Evolutionary conservation across 495 filamentous ascomycete genomes (phyloP).

Genomic region (Neurospora sublineolata): DNA sequence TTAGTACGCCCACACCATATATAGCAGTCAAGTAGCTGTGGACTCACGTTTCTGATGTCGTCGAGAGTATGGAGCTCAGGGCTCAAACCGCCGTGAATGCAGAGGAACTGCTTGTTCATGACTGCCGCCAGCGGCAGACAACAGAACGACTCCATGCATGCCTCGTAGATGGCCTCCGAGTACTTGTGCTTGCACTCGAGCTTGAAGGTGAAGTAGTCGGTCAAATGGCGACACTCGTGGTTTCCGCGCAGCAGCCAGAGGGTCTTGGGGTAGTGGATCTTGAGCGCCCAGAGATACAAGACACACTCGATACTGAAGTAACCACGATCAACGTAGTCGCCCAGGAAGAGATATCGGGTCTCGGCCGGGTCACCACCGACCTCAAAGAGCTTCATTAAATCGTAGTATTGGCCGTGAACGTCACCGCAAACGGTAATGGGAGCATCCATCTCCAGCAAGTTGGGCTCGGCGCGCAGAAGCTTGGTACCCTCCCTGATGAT

Average conservation of each 20-base stretch:
- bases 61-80: constrained; percentile 93
- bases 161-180: constrained; percentile 90
- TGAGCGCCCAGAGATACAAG: constrained; percentile 91
- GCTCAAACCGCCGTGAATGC: constrained; percentile 92
- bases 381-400: constrained; percentile 98
- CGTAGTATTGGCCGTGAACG: constrained; percentile 97
- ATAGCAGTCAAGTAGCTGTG: background rate
- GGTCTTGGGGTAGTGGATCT: constrained; percentile 97
- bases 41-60: constrained; percentile 71
- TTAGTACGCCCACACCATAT: background rate
- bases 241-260: constrained; percentile 96
- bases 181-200: constrained; percentile 99
- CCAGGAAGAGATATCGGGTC: constrained; percentile 91
- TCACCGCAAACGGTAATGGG: constrained; percentile 99
- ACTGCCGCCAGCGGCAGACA: constrained; percentile 85
- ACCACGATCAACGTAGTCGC: constrained; percentile 94
- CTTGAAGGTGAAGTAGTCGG: constrained; percentile 99
- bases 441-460: constrained; percentile 97
- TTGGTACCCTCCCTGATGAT: constrained; percentile 81
- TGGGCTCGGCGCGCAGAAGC: constrained; percentile 75
- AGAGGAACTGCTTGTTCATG: constrained; percentile 99
- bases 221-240: constrained; percentile 96
- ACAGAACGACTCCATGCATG: constrained; percentile 97
- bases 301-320: constrained; percentile 99
- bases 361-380: constrained; percentile 94